These are phyloP conservation scores for Nicotiana knightiana DNA, from an alignment of 257 asterid species.

Conservation along the genomic window DNA sequence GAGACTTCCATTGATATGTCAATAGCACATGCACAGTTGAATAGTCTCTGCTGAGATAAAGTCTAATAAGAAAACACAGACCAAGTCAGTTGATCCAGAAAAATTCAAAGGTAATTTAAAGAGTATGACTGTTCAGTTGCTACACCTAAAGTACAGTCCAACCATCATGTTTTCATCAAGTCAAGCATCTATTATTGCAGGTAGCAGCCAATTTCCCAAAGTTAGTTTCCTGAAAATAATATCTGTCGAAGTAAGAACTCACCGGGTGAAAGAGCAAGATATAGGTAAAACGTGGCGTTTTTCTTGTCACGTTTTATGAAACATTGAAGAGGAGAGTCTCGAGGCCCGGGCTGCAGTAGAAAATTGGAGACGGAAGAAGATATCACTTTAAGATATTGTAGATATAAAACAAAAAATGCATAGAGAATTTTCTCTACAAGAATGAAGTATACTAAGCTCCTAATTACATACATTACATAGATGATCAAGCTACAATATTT, in stretches of 20 bases:
- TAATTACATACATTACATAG: neutral
- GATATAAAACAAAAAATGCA: neutral
- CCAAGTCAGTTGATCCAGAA: constrained; percentile 14
- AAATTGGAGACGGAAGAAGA: neutral
- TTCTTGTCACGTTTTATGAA: constrained; percentile 92
- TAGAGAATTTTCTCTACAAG: neutral
- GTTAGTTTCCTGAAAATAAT: neutral
- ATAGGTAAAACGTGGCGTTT: constrained; percentile 65
- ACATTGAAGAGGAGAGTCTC: constrained; percentile 73
- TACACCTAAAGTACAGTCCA: neutral
- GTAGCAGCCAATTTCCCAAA: neutral
- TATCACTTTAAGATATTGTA: neutral
- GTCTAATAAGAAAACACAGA: neutral
- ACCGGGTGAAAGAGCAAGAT: constrained; percentile 83
- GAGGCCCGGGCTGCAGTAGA: constrained; percentile 82
- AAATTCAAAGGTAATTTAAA: neutral
- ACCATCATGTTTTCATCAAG: neutral
- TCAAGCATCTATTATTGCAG: neutral
- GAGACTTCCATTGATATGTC: neutral
- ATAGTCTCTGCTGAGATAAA: neutral
- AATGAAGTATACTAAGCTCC: neutral
- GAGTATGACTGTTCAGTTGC: neutral
- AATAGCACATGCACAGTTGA: constrained; percentile 5
- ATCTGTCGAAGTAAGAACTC: constrained; percentile 23
- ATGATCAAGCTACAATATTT: neutral